phyloP scores from a whole-genome alignment of 75 land plant genomes.

The Ceratopteris richardii region DNA sequence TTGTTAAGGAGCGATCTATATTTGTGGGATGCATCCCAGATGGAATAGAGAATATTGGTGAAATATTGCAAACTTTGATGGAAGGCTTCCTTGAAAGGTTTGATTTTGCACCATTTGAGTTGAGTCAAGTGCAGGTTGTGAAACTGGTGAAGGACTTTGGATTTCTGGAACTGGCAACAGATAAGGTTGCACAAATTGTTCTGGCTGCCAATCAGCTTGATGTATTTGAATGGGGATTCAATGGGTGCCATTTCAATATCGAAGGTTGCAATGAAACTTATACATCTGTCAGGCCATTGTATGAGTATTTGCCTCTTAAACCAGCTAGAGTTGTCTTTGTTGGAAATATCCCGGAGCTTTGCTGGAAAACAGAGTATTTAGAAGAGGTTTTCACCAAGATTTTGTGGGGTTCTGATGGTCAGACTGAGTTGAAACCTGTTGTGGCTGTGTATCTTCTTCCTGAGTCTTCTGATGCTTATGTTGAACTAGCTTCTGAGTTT shows the following conservation, averaged over 20 bases:
- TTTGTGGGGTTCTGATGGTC: slow-evolving; percentile 1
- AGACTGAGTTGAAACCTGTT: slow-evolving; percentile 1
- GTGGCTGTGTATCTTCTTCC: slow-evolving; percentile 9
- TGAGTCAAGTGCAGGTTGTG: not conserved
- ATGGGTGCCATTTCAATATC: slow-evolving; percentile 8
- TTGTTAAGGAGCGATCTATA: not conserved
- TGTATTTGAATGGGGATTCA: not conserved
- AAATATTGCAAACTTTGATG: not conserved
- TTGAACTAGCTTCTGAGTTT: slow-evolving; percentile 10
- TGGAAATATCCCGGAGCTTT: slow-evolving; percentile 4
- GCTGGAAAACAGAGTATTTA: slow-evolving; percentile 1
- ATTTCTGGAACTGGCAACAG: slow-evolving; percentile 7
- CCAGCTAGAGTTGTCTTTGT: slow-evolving; percentile 12
- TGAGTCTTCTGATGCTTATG: slow-evolving; percentile 11
- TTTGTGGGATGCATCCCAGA: slow-evolving; percentile 12
- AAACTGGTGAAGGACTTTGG: slow-evolving; percentile 4
- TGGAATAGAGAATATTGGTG: not conserved
- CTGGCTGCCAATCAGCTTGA: slow-evolving; percentile 9
- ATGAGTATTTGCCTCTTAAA: slow-evolving; percentile 2
- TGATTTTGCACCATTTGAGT: slow-evolving; percentile 8
- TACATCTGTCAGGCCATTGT: not conserved
- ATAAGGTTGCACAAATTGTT: slow-evolving; percentile 9
- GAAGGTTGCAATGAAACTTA: not conserved
- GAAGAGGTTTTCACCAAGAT: not conserved
- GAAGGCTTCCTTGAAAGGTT: slow-evolving; percentile 2